phyloP scores from a whole-genome alignment of 1,139 yeast genomes.

The Magnusiomyces fungicola region DNA sequence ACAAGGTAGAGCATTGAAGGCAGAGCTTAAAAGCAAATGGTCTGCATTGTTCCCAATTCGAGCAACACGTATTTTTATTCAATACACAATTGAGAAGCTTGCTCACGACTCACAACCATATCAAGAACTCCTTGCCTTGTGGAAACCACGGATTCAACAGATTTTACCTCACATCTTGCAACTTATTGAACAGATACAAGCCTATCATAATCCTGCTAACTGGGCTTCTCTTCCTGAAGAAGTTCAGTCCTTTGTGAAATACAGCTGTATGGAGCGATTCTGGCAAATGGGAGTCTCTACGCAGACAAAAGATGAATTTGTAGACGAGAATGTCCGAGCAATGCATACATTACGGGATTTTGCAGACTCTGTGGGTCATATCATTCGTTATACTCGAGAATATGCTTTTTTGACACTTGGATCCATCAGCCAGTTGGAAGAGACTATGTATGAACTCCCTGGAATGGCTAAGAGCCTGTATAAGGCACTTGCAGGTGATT shows the following conservation, averaged over 20 bases:
- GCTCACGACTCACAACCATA: conserved; percentile 73
- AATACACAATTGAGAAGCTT: conserved; percentile 87
- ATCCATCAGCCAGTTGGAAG: conserved; percentile 84
- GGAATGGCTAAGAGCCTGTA: conserved; percentile 67
- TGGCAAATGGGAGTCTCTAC: conserved; percentile 98
- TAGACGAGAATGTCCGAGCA: conserved; percentile 91
- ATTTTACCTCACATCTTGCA: conserved; percentile 86
- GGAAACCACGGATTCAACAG: conserved; percentile 93
- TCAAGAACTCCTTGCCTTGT: conserved; percentile 59
- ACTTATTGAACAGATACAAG: conserved; percentile 80
- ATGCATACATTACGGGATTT: conserved; percentile 90
- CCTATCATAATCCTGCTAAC: conserved; percentile 87
- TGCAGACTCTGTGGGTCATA: conserved; percentile 98
- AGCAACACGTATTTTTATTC: conserved; percentile 90
- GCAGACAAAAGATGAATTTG: conserved; percentile 88
- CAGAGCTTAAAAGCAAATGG: conserved; percentile 83
- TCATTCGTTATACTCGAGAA: conserved; percentile 90
- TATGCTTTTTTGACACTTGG: conserved; percentile 89
- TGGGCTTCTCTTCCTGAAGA: conserved; percentile 84
- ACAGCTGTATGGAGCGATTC: conserved; percentile 84
- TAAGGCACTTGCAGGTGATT: conserved; percentile 82
- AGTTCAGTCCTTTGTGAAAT: conserved; percentile 82
- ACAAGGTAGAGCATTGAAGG: conserved; percentile 69
- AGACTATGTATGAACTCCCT: conserved; percentile 80
- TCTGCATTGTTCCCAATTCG: conserved; percentile 89